Evolutionary conservation across 208 protist genomes (phyloP), one percentile per base, ranked within the genome.

Genomic region (Acanthamoeba sp.): DNA sequence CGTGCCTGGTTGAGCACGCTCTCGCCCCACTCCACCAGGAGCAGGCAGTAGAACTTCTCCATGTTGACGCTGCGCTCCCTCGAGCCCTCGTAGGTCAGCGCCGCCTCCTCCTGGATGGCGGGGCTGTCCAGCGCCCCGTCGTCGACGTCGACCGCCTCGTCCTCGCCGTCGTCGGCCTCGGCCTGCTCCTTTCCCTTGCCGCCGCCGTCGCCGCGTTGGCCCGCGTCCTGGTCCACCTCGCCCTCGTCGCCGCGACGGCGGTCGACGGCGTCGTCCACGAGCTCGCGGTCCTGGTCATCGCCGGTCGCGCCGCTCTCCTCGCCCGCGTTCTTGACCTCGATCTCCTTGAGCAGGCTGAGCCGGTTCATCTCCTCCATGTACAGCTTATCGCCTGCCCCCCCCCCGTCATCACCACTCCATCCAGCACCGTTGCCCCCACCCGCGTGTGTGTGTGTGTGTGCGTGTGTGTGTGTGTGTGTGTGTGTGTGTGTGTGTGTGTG

Each of bases 1-100:
- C 36, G 69, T 45, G n/a, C 69, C 69, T 80, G 69, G n/a, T 80
- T 80, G 34, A 84, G 73, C 12, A 29, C 36, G 73, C 42, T 34
- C 73, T 84, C 73, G 73, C 38, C 73, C 73, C 73, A 84, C 42
- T 84, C 73, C 22, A 84, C 73, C 14, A 84, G 73, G 6, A 84
- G 40, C 27, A 55, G 73, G 73, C 73, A 84, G 40, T 55, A 55
- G 40, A 84, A 84, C 73, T 84, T 84, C 40, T 84, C 73, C 38
- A 84, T 45, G 24, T 52, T 34, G 73, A 18, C 64, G 14, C 4
- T 52, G 40, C n/a, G 22, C 73, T 84, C 22, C 12, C 73, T 18
- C 29, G 2, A 29, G 4, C 42, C 42, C 73, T 84, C 73, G 40
- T 84, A 84, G 38, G 73, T 84, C 38, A 29, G 73, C 22, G 34